A percentile compares a stretch with the other conserved stretches of the same genome.
phyloP scores from a whole-genome alignment of 75 land plant species.

The Picea sitchensis region DNA sequence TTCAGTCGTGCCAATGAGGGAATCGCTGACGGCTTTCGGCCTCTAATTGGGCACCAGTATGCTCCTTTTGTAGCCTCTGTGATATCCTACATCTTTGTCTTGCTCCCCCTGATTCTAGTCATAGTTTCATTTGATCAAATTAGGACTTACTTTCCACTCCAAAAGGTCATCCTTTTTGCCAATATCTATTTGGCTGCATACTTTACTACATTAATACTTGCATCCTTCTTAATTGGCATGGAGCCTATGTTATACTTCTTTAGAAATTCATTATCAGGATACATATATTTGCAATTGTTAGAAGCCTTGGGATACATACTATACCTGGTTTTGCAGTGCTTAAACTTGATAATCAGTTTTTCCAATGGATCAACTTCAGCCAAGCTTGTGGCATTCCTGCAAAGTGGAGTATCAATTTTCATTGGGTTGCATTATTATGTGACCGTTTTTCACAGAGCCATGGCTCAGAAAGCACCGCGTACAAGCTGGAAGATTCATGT shows the following conservation, averaged over 20 bases:
- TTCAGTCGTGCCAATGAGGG: constrained; percentile 26
- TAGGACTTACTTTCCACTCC: constrained; percentile 23
- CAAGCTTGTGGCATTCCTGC: constrained; percentile 20
- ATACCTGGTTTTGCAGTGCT: constrained; percentile 21
- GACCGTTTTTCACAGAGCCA: constrained; percentile 37
- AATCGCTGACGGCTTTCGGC: constrained; percentile 21
- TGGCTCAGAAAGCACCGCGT: constrained; percentile 20
- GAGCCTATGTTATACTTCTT: constrained; percentile 36
- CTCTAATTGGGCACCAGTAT: constrained; percentile 20
- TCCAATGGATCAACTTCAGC: constrained; percentile 5
- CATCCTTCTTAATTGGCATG: constrained; percentile 15
- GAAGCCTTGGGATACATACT: constrained; percentile 38
- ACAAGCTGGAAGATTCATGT: constrained; percentile 36
- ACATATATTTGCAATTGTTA: constrained; percentile 29
- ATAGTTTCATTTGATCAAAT: constrained; percentile 26
- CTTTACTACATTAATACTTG: constrained; percentile 21
- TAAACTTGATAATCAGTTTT: constrained; percentile 13
- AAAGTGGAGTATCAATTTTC: constrained; percentile 18
- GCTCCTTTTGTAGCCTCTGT: constrained; percentile 36
- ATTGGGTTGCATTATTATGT: constrained; percentile 41
- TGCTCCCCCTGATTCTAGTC: constrained; percentile 28
- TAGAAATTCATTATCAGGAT: constrained; percentile 21
- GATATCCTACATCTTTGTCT: constrained; percentile 25
- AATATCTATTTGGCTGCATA: constrained; percentile 32
- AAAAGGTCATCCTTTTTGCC: constrained; percentile 23